Evolutionary conservation across 805 yeast genomes (phyloP), one percentile per base, ranked within the genome.

Genomic region (Novakomyces olei): DNA sequence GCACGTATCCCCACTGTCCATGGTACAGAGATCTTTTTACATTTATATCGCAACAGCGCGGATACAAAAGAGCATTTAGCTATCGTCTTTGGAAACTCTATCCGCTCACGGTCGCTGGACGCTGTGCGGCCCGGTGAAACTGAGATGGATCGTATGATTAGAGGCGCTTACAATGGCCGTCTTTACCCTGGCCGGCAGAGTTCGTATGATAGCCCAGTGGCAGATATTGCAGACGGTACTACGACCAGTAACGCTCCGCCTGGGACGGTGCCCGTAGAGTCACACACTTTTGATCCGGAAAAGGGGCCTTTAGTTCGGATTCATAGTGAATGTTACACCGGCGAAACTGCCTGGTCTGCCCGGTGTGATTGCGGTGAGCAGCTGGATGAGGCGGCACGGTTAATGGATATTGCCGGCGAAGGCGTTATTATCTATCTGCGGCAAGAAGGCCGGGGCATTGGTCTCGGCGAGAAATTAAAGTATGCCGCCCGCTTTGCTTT

Each of bases 361-460:
- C 65, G 99, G 35, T 88, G 99, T 53, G 99, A 88, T 54, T 88
- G 99, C 55, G 99, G 99, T 15, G 99, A 88, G 54, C 99, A 88
- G 57, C 78, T 88, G 45, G 95, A 88, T 53, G 94, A 91, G 53
- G 96, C 96, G 2, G 98, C 95, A 5, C 64, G 91, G 39, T 53
- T 80, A 27, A 88, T 88, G 85, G 92, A 92, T 5, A 58, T 63
- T 36, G 63, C 62, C 31, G 93, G 93, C 12, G 75, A 71, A 41
- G 99, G 99, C 15, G 83, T 92, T 44, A 81, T 88, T 32, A 96
- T 88, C 2, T 88, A 88, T 50, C 58, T 88, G 41, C 68, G 99
- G 47, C 99, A 88, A 54, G 99, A 88, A 53, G 99, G 99, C 34
- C 70, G 99, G 37, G 99, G 99, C 14, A 88, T 88, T 38, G 99